Conservation (phyloP, 2,329 filamentous ascomycete species). For the Aspergillus vadensis region DNA sequence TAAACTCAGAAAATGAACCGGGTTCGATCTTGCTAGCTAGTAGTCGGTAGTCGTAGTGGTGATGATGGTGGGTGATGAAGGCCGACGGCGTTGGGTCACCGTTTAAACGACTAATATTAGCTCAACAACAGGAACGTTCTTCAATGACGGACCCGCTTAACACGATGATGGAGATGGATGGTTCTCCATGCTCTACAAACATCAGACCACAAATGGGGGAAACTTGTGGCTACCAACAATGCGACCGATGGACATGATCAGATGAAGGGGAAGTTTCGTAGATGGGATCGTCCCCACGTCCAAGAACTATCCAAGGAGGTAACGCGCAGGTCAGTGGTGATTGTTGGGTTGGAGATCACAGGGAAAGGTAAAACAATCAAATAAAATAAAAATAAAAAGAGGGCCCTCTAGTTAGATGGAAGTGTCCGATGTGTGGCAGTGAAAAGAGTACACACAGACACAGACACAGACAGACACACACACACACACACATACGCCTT, state of each 20-base stretch:
- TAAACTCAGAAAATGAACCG: constrained; percentile 1
- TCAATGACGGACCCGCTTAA: neutral
- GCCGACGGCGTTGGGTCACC: neutral
- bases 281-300: neutral
- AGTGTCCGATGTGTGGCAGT: neutral
- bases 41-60: neutral
- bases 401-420: neutral
- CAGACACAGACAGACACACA: too few relatives aligned
- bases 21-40: neutral
- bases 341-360: constrained; percentile 5
- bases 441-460: neutral
- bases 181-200: neutral
- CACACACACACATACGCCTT: too few relatives aligned
- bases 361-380: neutral
- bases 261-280: neutral
- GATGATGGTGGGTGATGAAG: neutral
- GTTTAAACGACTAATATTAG: neutral
- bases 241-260: constrained; percentile 6
- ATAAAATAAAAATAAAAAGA: too few relatives aligned
- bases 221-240: neutral
- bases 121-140: neutral
- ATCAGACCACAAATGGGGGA: neutral
- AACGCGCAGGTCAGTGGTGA: constrained; percentile 4
- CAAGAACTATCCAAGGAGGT: neutral
- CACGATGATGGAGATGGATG: neutral